Conservation (phyloP, 129 eudicot species). For the Flaveria ramosissima region DNA sequence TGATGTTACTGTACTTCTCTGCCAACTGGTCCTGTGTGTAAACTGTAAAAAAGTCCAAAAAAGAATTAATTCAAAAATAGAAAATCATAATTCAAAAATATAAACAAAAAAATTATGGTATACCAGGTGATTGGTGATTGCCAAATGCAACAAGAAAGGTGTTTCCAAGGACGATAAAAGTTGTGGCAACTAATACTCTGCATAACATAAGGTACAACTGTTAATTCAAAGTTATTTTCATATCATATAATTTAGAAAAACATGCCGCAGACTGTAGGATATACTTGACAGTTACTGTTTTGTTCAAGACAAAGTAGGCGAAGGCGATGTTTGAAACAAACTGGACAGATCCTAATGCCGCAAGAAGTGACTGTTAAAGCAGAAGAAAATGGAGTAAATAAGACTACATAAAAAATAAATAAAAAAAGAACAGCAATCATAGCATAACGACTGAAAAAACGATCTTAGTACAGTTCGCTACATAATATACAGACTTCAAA, state of each 20-base stretch:
- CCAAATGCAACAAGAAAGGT: constrained; percentile 95
- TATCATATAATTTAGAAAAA: neutral
- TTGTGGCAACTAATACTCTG: constrained; percentile 92
- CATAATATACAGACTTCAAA: neutral
- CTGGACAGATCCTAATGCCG: constrained; percentile 96
- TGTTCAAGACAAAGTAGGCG: constrained; percentile 78
- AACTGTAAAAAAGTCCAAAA: constrained; percentile 47
- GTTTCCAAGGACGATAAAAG: constrained; percentile 92
- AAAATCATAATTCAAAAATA: neutral
- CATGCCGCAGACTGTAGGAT: constrained; percentile 27
- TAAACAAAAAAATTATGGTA: constrained; percentile 3
- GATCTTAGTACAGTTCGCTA: neutral
- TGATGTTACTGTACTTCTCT: constrained; percentile 83
- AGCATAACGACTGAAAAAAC: neutral
- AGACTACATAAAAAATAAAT: neutral
- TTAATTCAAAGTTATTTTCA: neutral
- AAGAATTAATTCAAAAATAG: neutral
- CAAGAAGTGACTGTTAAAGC: constrained; percentile 86
- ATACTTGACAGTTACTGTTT: constrained; percentile 85
- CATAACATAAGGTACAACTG: constrained; percentile 27
- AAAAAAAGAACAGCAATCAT: neutral
- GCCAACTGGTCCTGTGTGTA: constrained; percentile 91
- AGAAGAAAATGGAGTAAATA: constrained; percentile 14
- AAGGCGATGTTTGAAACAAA: constrained; percentile 93
- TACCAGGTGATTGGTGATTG: constrained; percentile 99